Conservation (phyloP, 177 flowering plant genomes). For the Vitis hybrid region DNA sequence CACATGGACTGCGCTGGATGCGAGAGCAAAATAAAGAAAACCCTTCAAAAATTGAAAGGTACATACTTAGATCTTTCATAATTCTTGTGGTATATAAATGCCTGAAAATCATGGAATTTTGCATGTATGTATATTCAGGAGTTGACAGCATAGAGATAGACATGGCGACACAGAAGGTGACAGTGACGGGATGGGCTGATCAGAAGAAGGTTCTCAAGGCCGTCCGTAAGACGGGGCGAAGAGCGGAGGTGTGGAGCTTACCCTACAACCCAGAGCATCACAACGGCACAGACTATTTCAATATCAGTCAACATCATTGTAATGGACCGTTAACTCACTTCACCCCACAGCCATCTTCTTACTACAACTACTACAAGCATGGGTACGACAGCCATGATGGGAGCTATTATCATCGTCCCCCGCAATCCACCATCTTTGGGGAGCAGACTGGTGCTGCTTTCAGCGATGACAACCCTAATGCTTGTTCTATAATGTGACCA, state of each 20-base stretch:
- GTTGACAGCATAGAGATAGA: conserved; percentile 37
- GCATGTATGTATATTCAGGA: conserved; percentile 12
- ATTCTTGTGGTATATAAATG: not conserved
- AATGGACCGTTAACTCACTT: conserved; percentile 17
- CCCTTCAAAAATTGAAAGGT: conserved; percentile 41
- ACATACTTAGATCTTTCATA: not conserved
- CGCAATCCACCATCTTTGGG: conserved; percentile 19
- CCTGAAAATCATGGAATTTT: not conserved
- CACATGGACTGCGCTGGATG: conserved; percentile 45
- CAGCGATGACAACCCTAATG: conserved; percentile 42
- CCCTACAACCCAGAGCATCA: conserved; percentile 22
- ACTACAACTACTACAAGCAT: conserved; percentile 43
- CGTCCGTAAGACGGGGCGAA: conserved; percentile 31
- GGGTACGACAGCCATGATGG: conserved; percentile 24
- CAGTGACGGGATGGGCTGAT: conserved; percentile 36
- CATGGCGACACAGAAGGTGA: conserved; percentile 34
- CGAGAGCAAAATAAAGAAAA: conserved; percentile 26
- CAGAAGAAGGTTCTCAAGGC: conserved; percentile 31
- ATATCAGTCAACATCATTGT: conserved; percentile 9
- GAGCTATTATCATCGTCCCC: conserved; percentile 16
- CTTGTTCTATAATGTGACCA: conserved; percentile 31
- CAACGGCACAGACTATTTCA: not conserved
- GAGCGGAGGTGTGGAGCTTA: conserved; percentile 36
- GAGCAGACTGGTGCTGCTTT: conserved; percentile 26
- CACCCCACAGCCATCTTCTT: conserved; percentile 25